A percentile compares a stretch with the other conserved stretches of the same genome.
phyloP scores from a whole-genome alignment of 257 asterid species.

The Sherardia arvensis region DNA sequence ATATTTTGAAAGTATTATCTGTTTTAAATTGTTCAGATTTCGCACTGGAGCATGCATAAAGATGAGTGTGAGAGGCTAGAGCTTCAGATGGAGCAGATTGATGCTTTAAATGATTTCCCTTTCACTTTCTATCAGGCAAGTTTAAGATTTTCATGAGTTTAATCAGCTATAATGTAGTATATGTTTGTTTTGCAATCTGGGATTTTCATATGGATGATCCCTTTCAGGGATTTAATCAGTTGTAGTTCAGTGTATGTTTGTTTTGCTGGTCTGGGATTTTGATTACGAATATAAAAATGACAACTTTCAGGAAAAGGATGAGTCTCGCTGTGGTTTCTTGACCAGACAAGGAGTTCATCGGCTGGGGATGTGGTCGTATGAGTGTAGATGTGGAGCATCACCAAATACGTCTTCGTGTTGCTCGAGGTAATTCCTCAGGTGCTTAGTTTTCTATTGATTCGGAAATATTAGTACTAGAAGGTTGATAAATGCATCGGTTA shows the following conservation, averaged over 20 bases:
- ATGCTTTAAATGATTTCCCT: slow-evolving; percentile 51
- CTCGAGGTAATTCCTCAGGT: slow-evolving; percentile 24
- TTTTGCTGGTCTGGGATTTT: slow-evolving; percentile 11
- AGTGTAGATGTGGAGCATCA: slow-evolving; percentile 54
- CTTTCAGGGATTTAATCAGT: slow-evolving; percentile 5
- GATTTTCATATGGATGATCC: neutral
- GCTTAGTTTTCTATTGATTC: neutral
- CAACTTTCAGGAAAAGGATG: slow-evolving; percentile 21
- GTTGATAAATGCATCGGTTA: neutral
- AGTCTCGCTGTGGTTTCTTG: slow-evolving; percentile 52
- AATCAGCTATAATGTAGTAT: neutral
- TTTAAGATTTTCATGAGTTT: too few relatives aligned
- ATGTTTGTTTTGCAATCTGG: neutral
- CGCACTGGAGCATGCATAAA: slow-evolving; percentile 63
- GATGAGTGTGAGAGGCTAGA: slow-evolving; percentile 65
- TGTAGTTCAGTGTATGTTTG: neutral
- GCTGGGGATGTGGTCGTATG: slow-evolving; percentile 73
- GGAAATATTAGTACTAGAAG: too few relatives aligned
- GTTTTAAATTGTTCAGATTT: slow-evolving; percentile 31
- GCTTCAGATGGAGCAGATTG: slow-evolving; percentile 54
- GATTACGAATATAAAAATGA: neutral
- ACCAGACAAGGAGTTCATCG: slow-evolving; percentile 44
- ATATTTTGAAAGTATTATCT: neutral
- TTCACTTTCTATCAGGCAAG: slow-evolving; percentile 54
- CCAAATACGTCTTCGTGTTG: slow-evolving; percentile 20